Percentiles rank a stretch among this genome's conserved stretches.
Conservation (phyloP, 306 rosid species). For the Castanea crenata region DNA sequence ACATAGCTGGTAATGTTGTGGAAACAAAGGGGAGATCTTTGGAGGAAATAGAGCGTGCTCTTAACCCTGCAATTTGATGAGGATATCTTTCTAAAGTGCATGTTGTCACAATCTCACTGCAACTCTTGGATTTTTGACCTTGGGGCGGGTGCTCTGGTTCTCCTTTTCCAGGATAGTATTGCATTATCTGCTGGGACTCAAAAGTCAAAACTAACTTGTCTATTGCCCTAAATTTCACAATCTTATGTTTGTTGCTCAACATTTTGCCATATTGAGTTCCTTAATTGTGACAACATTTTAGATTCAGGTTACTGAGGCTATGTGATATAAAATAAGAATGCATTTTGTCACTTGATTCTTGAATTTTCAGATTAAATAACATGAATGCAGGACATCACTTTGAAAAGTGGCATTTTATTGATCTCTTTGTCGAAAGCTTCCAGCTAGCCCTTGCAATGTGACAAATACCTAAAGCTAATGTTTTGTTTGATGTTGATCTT, state of each 20-base stretch:
- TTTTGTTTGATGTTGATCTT: too few relatives aligned
- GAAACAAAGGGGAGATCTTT: conserved; percentile 94
- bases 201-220: conserved; percentile 13
- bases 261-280: not conserved
- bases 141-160: conserved; percentile 4
- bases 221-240: conserved; percentile 10
- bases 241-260: conserved; percentile 8
- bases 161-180: not conserved
- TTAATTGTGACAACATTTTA: conserved; percentile 1
- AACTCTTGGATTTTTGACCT: conserved; percentile 19
- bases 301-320: conserved; percentile 11
- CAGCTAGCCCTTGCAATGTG: not conserved
- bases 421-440: not conserved
- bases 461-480: not conserved
- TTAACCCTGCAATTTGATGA: conserved; percentile 53
- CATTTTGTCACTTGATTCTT: conserved; percentile 2
- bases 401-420: not conserved
- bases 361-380: conserved; percentile 16
- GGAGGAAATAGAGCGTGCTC: conserved; percentile 91
- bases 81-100: conserved; percentile 5
- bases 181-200: conserved; percentile 6
- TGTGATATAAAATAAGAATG: conserved; percentile 6
- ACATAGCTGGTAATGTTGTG: conserved; percentile 78
- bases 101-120: conserved; percentile 12
- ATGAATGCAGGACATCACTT: not conserved